Conservation (phyloP, 306 rosid genomes). For the Quercus parvula region DNA sequence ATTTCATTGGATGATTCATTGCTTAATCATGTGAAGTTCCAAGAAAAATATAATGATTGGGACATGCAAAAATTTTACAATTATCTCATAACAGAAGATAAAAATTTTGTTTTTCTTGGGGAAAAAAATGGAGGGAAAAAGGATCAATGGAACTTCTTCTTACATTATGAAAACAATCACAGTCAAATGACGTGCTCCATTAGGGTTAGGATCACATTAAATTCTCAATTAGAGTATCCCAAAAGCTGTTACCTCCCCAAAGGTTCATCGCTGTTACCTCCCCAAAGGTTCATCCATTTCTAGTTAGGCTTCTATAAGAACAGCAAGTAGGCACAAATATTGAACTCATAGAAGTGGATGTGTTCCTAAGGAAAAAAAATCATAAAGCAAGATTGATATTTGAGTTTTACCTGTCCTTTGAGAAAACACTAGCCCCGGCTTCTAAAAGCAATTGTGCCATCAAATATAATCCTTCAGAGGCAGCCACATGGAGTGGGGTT, state of each 20-base stretch:
- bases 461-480: constrained; percentile 71
- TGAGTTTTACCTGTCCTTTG: constrained; percentile 70
- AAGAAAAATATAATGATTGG: neutral
- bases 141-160: neutral
- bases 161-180: neutral
- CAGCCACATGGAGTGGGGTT: constrained; percentile 82
- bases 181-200: neutral
- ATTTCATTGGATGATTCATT: neutral
- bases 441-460: constrained; percentile 85
- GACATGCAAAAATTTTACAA: neutral
- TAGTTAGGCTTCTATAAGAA: neutral
- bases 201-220: neutral
- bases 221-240: no score
- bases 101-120: neutral
- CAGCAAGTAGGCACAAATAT: neutral
- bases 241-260: no score
- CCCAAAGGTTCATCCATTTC: neutral
- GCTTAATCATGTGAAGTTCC: neutral
- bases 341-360: neutral
- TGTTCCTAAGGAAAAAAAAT: neutral
- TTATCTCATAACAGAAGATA: neutral
- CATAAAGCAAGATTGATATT: constrained; percentile 8
- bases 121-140: neutral
- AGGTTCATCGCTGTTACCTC: neutral
- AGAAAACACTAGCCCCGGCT: constrained; percentile 80